phyloP scores from a whole-genome alignment of 495 filamentous ascomycete genomes.

The Tetracladium setigerum region DNA sequence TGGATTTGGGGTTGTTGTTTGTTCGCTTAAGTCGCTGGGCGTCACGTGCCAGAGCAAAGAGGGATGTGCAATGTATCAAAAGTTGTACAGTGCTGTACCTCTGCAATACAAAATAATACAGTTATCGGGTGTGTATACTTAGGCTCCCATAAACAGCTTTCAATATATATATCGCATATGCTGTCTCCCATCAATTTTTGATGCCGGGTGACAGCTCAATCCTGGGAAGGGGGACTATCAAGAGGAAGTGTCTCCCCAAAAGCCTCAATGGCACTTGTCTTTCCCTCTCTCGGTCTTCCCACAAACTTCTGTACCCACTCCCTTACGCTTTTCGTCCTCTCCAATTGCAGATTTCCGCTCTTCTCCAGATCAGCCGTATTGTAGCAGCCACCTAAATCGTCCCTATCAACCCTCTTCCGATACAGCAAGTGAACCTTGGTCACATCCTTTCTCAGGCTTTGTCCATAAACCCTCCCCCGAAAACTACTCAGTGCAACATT shows the following conservation, averaged over 20 bases:
- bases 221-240: too few relatives aligned
- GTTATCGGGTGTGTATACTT: too few relatives aligned
- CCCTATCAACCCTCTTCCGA: slow-evolving; percentile 32
- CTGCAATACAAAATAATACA: too few relatives aligned
- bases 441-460: slow-evolving; percentile 58
- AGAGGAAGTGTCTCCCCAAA: slow-evolving; percentile 31
- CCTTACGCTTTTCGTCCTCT: slow-evolving; percentile 59
- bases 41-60: too few relatives aligned
- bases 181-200: too few relatives aligned
- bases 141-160: too few relatives aligned
- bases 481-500: slow-evolving; percentile 74
- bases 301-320: slow-evolving; percentile 75
- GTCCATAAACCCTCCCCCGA: slow-evolving; percentile 67
- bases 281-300: slow-evolving; percentile 22
- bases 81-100: too few relatives aligned
- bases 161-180: too few relatives aligned
- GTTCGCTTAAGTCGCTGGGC: too few relatives aligned
- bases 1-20: too few relatives aligned
- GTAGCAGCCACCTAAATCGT: slow-evolving; percentile 34
- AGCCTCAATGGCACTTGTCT: not conserved
- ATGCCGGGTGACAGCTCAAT: too few relatives aligned
- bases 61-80: too few relatives aligned
- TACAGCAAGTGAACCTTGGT: slow-evolving; percentile 67
- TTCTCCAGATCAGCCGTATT: slow-evolving; percentile 31
- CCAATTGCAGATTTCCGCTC: slow-evolving; percentile 39